Conservation (phyloP, 1,284 basidiomycete genomes). For the Cutaneotrichosporon sp. region DNA sequence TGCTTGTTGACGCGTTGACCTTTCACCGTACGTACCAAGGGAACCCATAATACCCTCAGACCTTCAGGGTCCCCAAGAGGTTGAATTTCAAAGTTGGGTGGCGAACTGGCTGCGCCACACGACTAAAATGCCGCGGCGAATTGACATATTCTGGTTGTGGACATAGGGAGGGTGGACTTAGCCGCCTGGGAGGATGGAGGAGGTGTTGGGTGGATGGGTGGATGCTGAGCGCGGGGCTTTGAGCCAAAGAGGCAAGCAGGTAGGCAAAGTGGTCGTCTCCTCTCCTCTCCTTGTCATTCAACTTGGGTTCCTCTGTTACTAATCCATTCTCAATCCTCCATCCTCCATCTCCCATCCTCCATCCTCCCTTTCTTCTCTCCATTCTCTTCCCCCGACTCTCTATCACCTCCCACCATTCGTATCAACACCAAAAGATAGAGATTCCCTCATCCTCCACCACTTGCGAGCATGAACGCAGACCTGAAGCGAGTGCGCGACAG, state of each 20-base stretch:
- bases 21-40: not conserved
- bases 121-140: conserved; percentile 10
- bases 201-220: not conserved
- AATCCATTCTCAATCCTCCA: not conserved
- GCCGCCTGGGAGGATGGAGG: not conserved
- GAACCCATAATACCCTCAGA: not conserved
- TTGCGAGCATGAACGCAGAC: conserved; percentile 47
- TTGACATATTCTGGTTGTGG: not conserved
- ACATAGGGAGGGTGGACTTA: not conserved
- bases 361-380: not conserved
- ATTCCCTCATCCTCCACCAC: not conserved
- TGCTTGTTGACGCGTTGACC: too few relatives aligned
- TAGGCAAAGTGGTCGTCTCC: not conserved
- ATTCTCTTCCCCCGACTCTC: not conserved
- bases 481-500: conserved; percentile 49
- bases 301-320: not conserved
- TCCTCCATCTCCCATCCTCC: not conserved
- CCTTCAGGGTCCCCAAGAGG: too few relatives aligned
- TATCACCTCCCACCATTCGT: not conserved
- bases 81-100: not conserved
- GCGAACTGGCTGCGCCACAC: conserved; percentile 3
- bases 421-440: conserved; percentile 4
- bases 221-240: not conserved
- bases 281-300: not conserved
- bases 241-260: not conserved